These are phyloP conservation scores for Colletotrichum godetiae DNA, from an alignment of 2,329 filamentous ascomycete genomes.

Conservation along the genomic window DNA sequence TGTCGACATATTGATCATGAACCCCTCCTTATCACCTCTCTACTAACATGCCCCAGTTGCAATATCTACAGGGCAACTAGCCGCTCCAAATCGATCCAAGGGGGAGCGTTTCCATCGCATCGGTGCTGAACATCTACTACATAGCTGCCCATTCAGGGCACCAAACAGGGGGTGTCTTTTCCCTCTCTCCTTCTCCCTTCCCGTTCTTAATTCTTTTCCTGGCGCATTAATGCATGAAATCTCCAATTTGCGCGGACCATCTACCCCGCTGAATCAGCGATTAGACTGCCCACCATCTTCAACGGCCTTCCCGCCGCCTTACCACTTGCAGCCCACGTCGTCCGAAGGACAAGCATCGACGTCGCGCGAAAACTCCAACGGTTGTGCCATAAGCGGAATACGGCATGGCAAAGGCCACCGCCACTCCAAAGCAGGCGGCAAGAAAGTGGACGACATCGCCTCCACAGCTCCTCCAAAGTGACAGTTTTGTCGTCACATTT, in stretches of 20 bases:
- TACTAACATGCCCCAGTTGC: neutral
- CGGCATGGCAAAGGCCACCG: constrained; percentile 8
- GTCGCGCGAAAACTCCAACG: constrained; percentile 2
- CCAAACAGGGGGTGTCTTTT: constrained; percentile 4
- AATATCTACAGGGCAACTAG: constrained; percentile 30
- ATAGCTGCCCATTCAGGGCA: neutral
- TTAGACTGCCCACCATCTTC: constrained; percentile 32
- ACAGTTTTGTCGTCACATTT: constrained; percentile 12
- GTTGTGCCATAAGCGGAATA: constrained; percentile 3
- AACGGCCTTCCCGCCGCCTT: constrained; percentile 35
- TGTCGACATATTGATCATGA: constrained; percentile 18
- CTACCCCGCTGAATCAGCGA: constrained; percentile 36
- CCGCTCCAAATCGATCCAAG: constrained; percentile 6
- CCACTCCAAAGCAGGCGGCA: neutral
- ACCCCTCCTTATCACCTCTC: neutral
- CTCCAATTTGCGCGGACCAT: constrained; percentile 31
- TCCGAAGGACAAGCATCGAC: constrained; percentile 21
- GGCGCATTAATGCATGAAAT: constrained; percentile 34
- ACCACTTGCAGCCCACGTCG: constrained; percentile 22
- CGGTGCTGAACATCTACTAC: constrained; percentile 3
- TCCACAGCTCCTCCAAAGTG: neutral
- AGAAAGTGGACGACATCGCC: constrained; percentile 17
- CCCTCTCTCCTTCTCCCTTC: neutral
- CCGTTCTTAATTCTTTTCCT: constrained; percentile 5
- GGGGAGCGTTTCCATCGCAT: constrained; percentile 9